Conservation (phyloP, 768 basidiomycete species). For the Leccinum obscurum region DNA sequence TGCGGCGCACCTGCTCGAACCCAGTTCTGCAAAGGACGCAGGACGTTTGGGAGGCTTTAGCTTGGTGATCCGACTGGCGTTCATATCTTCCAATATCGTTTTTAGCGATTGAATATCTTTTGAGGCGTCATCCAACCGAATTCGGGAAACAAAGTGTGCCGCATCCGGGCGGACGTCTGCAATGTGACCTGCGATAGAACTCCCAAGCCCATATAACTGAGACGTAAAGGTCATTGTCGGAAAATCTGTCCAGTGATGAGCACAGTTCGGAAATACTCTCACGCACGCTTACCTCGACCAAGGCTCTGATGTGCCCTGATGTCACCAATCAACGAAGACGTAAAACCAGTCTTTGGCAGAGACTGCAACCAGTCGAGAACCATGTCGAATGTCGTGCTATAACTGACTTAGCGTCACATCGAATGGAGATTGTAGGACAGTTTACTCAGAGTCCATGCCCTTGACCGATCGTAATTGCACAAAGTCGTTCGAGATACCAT, state of each 20-base stretch:
- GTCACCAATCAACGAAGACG: slow-evolving; percentile 21
- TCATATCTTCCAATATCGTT: slow-evolving; percentile 38
- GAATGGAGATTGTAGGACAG: slow-evolving; percentile 3
- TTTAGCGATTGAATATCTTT: slow-evolving; percentile 35
- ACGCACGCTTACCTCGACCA: slow-evolving; percentile 24
- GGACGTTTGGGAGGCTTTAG: slow-evolving; percentile 49
- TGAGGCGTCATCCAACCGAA: slow-evolving; percentile 27
- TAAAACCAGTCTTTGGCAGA: slow-evolving; percentile 21
- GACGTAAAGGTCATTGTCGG: slow-evolving; percentile 47
- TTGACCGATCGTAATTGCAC: slow-evolving; percentile 36
- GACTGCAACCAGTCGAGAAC: slow-evolving; percentile 28
- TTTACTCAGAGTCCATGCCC: slow-evolving; percentile 43
- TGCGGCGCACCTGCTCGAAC: slow-evolving; percentile 39
- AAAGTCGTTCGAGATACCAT: slow-evolving; percentile 29
- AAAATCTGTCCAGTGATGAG: slow-evolving; percentile 27
- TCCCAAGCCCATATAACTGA: slow-evolving; percentile 45
- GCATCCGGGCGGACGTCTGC: slow-evolving; percentile 13
- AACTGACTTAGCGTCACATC: neutral
- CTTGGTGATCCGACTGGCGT: slow-evolving; percentile 39
- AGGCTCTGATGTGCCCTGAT: slow-evolving; percentile 26
- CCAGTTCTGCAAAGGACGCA: slow-evolving; percentile 42
- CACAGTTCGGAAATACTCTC: neutral
- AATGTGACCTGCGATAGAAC: slow-evolving; percentile 30
- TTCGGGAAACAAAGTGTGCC: slow-evolving; percentile 15
- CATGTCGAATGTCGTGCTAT: slow-evolving; percentile 26